Conservation (phyloP, 73 alveolate genomes). For the Uronychia setigera region DNA sequence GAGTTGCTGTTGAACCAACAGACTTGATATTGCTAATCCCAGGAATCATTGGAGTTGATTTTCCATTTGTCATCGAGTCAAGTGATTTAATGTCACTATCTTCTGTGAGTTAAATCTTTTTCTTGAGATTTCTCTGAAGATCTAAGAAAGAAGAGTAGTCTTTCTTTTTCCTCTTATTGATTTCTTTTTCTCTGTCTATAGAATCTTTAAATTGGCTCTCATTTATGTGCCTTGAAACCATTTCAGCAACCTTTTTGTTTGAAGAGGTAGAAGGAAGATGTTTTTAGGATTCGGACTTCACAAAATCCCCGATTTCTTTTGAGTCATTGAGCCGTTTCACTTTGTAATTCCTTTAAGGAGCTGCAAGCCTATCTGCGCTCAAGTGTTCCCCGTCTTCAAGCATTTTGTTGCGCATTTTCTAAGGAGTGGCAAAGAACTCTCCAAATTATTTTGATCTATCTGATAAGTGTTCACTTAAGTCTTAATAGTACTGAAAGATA, state of each 20-base stretch:
- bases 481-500: background rate
- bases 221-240: background rate
- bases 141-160: background rate
- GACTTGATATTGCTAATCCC: background rate
- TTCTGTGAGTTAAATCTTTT: background rate
- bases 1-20: background rate
- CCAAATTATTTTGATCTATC: background rate
- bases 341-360: background rate
- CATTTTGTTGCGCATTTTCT: background rate
- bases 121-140: background rate
- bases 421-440: background rate
- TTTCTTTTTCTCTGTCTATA: background rate
- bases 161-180: background rate
- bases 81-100: background rate
- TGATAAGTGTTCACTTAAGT: background rate
- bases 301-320: background rate
- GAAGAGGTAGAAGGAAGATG: background rate
- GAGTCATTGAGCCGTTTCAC: background rate
- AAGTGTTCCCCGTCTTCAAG: background rate
- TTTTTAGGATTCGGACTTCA: background rate
- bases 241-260: background rate
- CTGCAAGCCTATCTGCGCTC: background rate
- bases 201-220: background rate
- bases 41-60: background rate
- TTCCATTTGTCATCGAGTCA: background rate